phyloP scores from a whole-genome alignment of 2,329 filamentous ascomycete species.

The Fonsecaea pedrosoi region DNA sequence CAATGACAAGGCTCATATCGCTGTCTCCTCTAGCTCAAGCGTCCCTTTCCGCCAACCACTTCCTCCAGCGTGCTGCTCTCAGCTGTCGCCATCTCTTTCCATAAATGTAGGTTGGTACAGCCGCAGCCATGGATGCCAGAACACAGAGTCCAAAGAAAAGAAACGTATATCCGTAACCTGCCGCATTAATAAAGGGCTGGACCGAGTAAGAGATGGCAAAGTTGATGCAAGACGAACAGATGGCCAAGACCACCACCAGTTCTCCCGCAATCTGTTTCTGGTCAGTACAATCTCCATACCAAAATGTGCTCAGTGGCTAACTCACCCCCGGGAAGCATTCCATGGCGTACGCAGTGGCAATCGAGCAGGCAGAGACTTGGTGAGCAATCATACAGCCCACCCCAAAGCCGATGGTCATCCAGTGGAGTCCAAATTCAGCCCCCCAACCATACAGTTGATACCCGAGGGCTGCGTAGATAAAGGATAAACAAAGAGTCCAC shows the following conservation, averaged over 20 bases:
- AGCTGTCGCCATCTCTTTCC: slow-evolving; percentile 24
- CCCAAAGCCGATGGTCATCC: slow-evolving; percentile 46
- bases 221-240: slow-evolving; percentile 42
- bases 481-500: slow-evolving; percentile 43
- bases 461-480: slow-evolving; percentile 37
- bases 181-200: slow-evolving; percentile 48
- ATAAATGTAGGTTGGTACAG: slow-evolving; percentile 23
- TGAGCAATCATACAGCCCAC: slow-evolving; percentile 51
- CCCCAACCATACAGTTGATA: slow-evolving; percentile 28
- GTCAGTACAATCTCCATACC: neutral
- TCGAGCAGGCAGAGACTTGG: slow-evolving; percentile 49
- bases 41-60: slow-evolving; percentile 23
- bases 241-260: slow-evolving; percentile 48
- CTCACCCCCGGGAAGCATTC: slow-evolving; percentile 49
- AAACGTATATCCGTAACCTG: slow-evolving; percentile 24
- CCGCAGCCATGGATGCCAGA: slow-evolving; percentile 22
- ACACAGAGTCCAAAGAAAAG: slow-evolving; percentile 26
- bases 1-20: neutral
- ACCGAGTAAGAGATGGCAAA: slow-evolving; percentile 51
- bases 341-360: slow-evolving; percentile 53
- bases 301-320: neutral
- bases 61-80: slow-evolving; percentile 21
- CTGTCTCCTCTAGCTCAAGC: neutral
- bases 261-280: slow-evolving; percentile 46
- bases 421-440: slow-evolving; percentile 36